Evolutionary conservation across 23 red algal species (phyloP), one percentile per base, ranked within the genome.

Genomic region (Cyanidium caldarium): DNA sequence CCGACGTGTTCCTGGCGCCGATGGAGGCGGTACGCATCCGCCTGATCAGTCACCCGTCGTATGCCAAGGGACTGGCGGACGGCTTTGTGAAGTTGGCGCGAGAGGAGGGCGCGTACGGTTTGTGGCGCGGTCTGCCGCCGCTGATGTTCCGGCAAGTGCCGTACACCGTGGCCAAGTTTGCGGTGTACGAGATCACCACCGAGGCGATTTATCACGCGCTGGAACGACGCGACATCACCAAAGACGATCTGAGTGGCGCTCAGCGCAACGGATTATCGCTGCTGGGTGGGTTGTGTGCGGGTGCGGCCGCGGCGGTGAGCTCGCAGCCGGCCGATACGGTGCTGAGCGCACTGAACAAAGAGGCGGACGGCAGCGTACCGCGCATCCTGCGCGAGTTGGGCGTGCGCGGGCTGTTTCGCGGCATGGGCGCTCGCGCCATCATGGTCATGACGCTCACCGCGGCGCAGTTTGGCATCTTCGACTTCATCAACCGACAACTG

Each of bases 81-180:
- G 58, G 58, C 1, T 66, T 66, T 16, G 40, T 66, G 58, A 66
- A 66, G 25, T 21, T 66, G 3, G 58, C 58, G 1, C 37, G 40
- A 66, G 58, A 66, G 2, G 58, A 66, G 40, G 58, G 58, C 1
- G 37, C 40, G 10, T 21, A 21, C 0, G 43, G 43, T 1, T 21
- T 45, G 2, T 45, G 25, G n/a, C 43, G 43, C n/a, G 43, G 43
- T 21, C 43, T 45, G n/a, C 43, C 43, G 1, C 43, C 25, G 2
- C 43, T 45, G n/a, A 17, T 45, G n/a, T 21, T 45, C 17, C 43
- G 43, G 14, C 87, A 93, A 69, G 82, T 93, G 36, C 87, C 87
- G 5, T 93, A 93, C 56, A 93, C 87, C 14, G 76, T 93, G 45
- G 80, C 80, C 61, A 93, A 93, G 45, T 93, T 93, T 72, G 84